Conservation (phyloP, 2,329 filamentous ascomycete genomes). For the Beauveria sp. region DNA sequence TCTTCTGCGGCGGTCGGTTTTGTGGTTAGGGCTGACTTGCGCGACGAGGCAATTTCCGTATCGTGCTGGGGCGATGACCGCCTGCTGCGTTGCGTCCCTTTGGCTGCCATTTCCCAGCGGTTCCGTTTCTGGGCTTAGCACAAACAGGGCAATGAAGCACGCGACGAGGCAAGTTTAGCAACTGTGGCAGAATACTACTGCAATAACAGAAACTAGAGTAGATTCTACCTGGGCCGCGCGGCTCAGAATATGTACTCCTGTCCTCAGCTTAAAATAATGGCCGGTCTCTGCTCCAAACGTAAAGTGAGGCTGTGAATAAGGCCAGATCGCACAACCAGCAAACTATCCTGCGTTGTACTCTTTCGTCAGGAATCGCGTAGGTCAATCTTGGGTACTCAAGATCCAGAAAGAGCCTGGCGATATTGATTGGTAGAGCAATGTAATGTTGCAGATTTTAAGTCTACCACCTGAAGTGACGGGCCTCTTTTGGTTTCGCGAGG, state of each 20-base stretch:
- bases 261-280: no score
- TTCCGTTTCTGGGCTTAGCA: neutral
- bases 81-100: neutral
- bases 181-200: neutral
- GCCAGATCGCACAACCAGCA: neutral
- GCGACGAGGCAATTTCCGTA: neutral
- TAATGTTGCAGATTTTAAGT: neutral
- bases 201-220: neutral
- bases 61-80: neutral
- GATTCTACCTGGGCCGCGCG: neutral
- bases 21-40: neutral
- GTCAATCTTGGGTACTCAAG: no score
- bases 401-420: neutral
- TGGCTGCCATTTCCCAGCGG: neutral
- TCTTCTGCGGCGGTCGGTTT: neutral
- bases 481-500: neutral
- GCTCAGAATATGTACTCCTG: no score
- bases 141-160: constrained; percentile 9
- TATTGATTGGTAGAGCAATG: neutral
- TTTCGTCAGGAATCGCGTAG: neutral
- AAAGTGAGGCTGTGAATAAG: neutral
- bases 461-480: neutral
- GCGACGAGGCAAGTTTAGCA: neutral
- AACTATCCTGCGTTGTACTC: neutral
- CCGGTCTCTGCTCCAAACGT: no score